Evolutionary conservation across 768 basidiomycete species (phyloP).

Genomic region (Leccinum variicolor): DNA sequence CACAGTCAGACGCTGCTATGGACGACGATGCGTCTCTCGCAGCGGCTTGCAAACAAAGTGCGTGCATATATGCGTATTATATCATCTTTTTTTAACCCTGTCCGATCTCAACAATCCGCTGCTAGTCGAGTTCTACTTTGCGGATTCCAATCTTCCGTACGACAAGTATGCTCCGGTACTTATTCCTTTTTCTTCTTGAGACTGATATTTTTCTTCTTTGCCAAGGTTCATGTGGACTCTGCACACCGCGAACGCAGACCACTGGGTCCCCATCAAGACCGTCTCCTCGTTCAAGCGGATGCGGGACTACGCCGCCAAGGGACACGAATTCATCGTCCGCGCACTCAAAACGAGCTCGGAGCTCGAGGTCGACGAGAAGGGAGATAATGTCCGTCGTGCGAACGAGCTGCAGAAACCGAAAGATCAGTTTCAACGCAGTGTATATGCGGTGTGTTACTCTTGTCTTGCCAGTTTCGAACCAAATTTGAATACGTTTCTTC

Average conservation of each 20-base stretch:
- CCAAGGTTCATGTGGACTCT: slow-evolving; percentile 92
- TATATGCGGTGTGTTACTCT: slow-evolving; percentile 76
- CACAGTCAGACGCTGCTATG: slow-evolving; percentile 12
- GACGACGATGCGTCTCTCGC: slow-evolving; percentile 41
- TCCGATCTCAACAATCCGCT: neutral
- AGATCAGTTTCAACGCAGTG: slow-evolving; percentile 75
- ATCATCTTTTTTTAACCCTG: neutral
- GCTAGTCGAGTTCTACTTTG: slow-evolving; percentile 94
- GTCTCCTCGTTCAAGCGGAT: slow-evolving; percentile 95
- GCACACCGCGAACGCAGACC: slow-evolving; percentile 73
- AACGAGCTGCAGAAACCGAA: slow-evolving; percentile 77
- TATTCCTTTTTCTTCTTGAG: neutral
- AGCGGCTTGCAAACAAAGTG: slow-evolving; percentile 57
- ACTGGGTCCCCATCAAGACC: slow-evolving; percentile 87
- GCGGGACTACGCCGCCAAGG: slow-evolving; percentile 62
- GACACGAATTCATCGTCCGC: slow-evolving; percentile 64
- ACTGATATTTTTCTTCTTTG: neutral
- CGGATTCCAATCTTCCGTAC: slow-evolving; percentile 91
- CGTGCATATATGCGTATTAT: slow-evolving; percentile 26
- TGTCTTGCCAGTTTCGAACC: neutral
- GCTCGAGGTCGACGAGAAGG: slow-evolving; percentile 73
- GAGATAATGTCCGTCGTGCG: slow-evolving; percentile 67
- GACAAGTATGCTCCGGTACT: slow-evolving; percentile 55
- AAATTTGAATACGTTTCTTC: neutral
- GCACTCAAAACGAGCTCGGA: slow-evolving; percentile 54